Conservation (phyloP, 768 basidiomycete genomes). For the Mycena amicta region DNA sequence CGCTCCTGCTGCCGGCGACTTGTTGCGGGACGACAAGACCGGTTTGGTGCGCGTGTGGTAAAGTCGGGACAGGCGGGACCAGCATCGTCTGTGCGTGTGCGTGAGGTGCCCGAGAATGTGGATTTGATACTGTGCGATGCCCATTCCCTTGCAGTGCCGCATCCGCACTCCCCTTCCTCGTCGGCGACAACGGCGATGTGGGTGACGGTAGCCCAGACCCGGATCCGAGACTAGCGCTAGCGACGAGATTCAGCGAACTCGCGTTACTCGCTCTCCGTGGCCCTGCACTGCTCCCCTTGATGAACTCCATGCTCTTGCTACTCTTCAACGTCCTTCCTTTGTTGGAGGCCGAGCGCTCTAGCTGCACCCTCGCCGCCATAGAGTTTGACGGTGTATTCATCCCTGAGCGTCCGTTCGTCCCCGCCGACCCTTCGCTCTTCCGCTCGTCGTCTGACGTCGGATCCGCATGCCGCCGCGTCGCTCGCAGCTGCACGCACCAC, state of each 20-base stretch:
- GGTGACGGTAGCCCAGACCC: slow-evolving; percentile 3
- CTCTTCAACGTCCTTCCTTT: slow-evolving; percentile 55
- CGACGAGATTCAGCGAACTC: slow-evolving; percentile 40
- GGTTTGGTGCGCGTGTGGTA: slow-evolving; percentile 14
- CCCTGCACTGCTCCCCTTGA: slow-evolving; percentile 40
- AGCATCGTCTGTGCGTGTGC: slow-evolving; percentile 16
- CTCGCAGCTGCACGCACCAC: slow-evolving; percentile 77
- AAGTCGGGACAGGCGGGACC: slow-evolving; percentile 19
- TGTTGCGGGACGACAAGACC: slow-evolving; percentile 12
- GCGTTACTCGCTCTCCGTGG: slow-evolving; percentile 40
- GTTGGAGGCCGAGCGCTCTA: slow-evolving; percentile 36
- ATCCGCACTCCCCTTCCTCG: slow-evolving; percentile 29
- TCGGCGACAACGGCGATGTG: slow-evolving; percentile 16
- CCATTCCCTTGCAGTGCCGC: slow-evolving; percentile 26
- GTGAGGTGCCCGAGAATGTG: slow-evolving; percentile 5
- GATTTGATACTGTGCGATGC: slow-evolving; percentile 14
- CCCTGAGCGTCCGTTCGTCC: slow-evolving; percentile 24
- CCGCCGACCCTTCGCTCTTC: slow-evolving; percentile 5
- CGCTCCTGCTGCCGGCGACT: slow-evolving; percentile 8
- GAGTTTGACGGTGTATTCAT: slow-evolving; percentile 33
- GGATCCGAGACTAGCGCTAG: slow-evolving; percentile 14
- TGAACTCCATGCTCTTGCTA: slow-evolving; percentile 67
- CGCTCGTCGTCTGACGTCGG: slow-evolving; percentile 29
- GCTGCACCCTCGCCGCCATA: slow-evolving; percentile 35
- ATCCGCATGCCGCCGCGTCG: slow-evolving; percentile 20